Base-by-base conservation (phyloP, 2,329 filamentous ascomycete genomes). In the Dothideomycetidae sp. region DNA sequence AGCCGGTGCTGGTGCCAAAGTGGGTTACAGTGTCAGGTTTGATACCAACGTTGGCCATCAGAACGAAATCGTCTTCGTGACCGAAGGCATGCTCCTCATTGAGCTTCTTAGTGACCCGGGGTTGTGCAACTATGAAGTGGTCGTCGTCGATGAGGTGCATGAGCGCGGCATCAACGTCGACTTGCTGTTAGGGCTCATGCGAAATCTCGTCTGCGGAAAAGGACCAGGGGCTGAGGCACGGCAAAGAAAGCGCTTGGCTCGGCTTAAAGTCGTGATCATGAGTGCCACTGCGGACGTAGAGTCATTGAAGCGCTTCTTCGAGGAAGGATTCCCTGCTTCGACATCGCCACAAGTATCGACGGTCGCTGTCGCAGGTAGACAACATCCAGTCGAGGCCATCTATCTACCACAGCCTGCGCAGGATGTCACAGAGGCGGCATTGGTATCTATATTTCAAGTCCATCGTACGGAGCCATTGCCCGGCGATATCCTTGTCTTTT, bases 141-240 rank as follows among this genome's bases (percentile, higher is more conserved):
- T 98, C 1, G 70, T 98, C 12, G 83, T 98, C 5, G 90, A 98
- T 58, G 90, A 98, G 57, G 90, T 98, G 10, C 90, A 98, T 62
- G 90, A 98, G 62, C 71, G 90, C 48, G 93, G 86, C 47, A 73
- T 96, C 14, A 92, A 96, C 54, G 88, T 94, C 5, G 90, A 98
- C 60, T 61, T 98, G 16, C 68, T 94, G 7, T 67, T 92, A 16
- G 90, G 90, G 0, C 96, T 98, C 46, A 55, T 98, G 44, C 82
- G 82, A 52, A 78, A 81, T 43, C 71, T 96, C 32, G 62, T 90
- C 1, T 63, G 67, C 1, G 64, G 70, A 2, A 66, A 76, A 38
- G 68, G 70, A 16, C 64, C 71, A 19, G 65, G 70, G 2, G 66
- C 75, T 39, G 70, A 72, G 26, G 65, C 71, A 31, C 75, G 75